Percentiles rank a stretch among this genome's conserved stretches.
These are phyloP conservation scores for Mollisia scopiformis DNA, from an alignment of 2,329 filamentous ascomycete species.

Conservation along the genomic window DNA sequence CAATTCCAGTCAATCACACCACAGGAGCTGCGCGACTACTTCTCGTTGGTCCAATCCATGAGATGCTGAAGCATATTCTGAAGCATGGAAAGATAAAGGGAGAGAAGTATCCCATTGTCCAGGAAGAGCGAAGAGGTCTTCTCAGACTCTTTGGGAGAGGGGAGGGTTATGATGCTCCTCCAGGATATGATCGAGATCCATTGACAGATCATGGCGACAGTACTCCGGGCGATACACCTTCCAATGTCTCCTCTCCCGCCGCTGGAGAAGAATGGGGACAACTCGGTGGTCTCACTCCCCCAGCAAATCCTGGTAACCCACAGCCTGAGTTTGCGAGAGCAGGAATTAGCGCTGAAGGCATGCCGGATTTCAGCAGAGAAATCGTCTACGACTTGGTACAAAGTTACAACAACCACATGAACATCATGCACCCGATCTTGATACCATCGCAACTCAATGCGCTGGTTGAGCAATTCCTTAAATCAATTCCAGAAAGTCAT, in stretches of 20 bases:
- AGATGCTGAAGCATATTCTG: constrained; percentile 54
- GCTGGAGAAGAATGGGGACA: constrained; percentile 61
- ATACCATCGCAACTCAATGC: constrained; percentile 54
- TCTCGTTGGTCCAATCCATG: constrained; percentile 68
- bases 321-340: constrained; percentile 24
- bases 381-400: constrained; percentile 57
- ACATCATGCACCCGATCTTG: constrained; percentile 68
- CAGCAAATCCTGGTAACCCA: constrained; percentile 21
- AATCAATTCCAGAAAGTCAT: constrained; percentile 31
- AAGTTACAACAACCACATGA: constrained; percentile 62
- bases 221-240: constrained; percentile 47
- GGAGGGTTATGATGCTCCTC: constrained; percentile 67
- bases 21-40: constrained; percentile 86
- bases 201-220: constrained; percentile 44
- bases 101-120: constrained; percentile 74
- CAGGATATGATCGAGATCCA: constrained; percentile 40
- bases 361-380: constrained; percentile 55
- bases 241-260: constrained; percentile 57
- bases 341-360: constrained; percentile 45
- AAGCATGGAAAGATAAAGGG: constrained; percentile 53
- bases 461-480: constrained; percentile 35
- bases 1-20: constrained; percentile 84
- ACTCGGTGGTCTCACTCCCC: constrained; percentile 45
- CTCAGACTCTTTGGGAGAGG: constrained; percentile 79
- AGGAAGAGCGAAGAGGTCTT: constrained; percentile 74